Evolutionary conservation across 2,329 filamentous ascomycete genomes (phyloP), one percentile per base, ranked within the genome.

Genomic region (Trichophyton verrucosum): DNA sequence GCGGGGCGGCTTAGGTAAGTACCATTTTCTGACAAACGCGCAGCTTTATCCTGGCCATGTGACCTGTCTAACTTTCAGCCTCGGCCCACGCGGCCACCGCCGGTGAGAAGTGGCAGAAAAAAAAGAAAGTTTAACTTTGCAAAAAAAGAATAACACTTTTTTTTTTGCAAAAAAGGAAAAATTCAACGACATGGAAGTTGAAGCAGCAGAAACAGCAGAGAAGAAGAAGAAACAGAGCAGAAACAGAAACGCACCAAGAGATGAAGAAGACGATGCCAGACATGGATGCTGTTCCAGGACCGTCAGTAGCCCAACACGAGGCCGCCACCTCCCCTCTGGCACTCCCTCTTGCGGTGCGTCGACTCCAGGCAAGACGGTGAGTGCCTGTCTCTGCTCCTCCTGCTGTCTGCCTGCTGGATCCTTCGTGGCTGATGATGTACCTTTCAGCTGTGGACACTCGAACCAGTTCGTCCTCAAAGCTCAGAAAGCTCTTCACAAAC

Each of bases 51-150:
- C 20, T 13, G 2, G 2, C n/a, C 49, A 53, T 7, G 49, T 53
- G 49, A 30, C 49, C 49, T 22, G 5, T 53, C 22, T 53, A 53
- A 33, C 13, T 47, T 33, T 53, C 13, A 53, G 49, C 49, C 49
- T 53, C 49, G 49, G 49, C 49, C 49, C 49, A 53, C 49, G 49
- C 49, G 49, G 49, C 49, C 49, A 53, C 30, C 49, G 49, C 49
- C 49, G 49, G 49, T 53, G 49, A 53, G 49, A 53, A 53, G 27
- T 20, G 22, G 27, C 22, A 53, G 49, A 53, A 27, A 33, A 33
- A 49, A 15, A 51, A 24, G 20, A 20, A 20, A 20, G 20, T 20
- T 20, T 20, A 20, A 2, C 20, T 20, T 24, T 24, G 22, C 22
- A 30, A 49, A 22, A 15, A 15, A 49, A 27, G 20, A 27, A 11